Conservation (phyloP, 2,329 filamentous ascomycete genomes). For the Neofusicoccum umdonicola region DNA sequence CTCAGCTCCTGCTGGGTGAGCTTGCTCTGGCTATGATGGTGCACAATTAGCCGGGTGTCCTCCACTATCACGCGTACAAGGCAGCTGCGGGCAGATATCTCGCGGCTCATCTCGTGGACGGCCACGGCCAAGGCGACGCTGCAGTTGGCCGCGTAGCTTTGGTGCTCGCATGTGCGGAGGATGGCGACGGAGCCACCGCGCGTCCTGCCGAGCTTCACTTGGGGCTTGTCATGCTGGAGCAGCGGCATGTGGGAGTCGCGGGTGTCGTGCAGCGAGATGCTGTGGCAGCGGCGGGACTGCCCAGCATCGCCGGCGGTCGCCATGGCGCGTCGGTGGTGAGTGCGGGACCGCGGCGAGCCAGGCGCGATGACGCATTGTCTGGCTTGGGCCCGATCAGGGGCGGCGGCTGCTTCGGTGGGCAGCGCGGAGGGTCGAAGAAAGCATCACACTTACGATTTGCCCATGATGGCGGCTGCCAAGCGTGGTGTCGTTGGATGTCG, state of each 20-base stretch:
- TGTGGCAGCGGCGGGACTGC: conserved; percentile 6
- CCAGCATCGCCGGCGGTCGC: background rate
- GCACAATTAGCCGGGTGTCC: conserved; percentile 34
- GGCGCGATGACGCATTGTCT: background rate
- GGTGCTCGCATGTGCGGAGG: conserved; percentile 27
- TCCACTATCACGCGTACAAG: conserved; percentile 27
- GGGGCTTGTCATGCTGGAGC: conserved; percentile 24
- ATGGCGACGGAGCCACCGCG: conserved; percentile 26
- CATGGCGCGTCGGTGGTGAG: background rate
- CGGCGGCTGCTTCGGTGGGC: background rate
- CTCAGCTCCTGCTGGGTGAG: conserved; percentile 93
- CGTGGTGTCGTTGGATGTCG: conserved; percentile 5
- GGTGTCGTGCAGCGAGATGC: conserved; percentile 6
- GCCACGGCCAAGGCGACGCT: conserved; percentile 29
- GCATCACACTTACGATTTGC: conserved; percentile 39
- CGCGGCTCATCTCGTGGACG: conserved; percentile 25
- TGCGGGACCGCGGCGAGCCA: background rate
- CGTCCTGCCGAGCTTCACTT: conserved; percentile 33
- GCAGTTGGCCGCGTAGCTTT: conserved; percentile 26
- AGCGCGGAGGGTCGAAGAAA: background rate
- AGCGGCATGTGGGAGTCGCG: conserved; percentile 23
- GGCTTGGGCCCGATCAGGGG: conserved; percentile 1
- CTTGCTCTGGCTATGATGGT: conserved; percentile 80
- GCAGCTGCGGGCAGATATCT: conserved; percentile 25
- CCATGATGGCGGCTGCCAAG: conserved; percentile 27